These are phyloP conservation scores for Talaromyces sp. DNA, from an alignment of 2,329 filamentous ascomycete species.

Conservation along the genomic window DNA sequence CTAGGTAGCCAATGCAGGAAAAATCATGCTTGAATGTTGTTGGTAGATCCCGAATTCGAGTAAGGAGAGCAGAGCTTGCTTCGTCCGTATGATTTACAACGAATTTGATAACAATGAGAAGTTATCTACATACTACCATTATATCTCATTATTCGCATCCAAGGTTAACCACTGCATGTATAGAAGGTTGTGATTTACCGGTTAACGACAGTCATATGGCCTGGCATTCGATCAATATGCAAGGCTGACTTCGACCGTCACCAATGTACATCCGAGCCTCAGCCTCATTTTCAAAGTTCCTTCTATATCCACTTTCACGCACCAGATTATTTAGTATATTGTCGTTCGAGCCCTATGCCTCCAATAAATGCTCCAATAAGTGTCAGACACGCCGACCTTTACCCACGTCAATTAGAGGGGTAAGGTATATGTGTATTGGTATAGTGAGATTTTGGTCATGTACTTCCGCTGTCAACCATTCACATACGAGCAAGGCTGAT, in stretches of 20 bases:
- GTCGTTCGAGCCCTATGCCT: no score
- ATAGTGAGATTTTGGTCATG: background rate
- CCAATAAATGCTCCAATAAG: background rate
- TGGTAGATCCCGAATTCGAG: no score
- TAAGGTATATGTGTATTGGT: background rate
- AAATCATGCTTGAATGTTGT: no score
- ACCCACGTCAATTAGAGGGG: background rate
- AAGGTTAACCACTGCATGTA: background rate
- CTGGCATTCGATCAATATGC: background rate
- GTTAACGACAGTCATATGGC: background rate
- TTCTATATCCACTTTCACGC: background rate
- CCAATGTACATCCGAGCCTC: background rate
- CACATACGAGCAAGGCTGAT: background rate
- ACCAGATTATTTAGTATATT: no score
- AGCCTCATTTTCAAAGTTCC: background rate
- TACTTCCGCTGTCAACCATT: background rate
- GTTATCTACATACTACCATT: no score
- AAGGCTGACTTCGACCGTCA: background rate
- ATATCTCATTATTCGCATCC: no score
- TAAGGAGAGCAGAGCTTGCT: no score
- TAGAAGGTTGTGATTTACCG: background rate
- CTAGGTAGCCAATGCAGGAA: no score
- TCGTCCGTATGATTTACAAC: no score
- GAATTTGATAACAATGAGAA: no score
- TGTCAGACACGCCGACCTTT: background rate